These are phyloP conservation scores for Bryum argenteum DNA, from an alignment of 225 moss, liverwort and hornwort genomes.

Conservation along the genomic window DNA sequence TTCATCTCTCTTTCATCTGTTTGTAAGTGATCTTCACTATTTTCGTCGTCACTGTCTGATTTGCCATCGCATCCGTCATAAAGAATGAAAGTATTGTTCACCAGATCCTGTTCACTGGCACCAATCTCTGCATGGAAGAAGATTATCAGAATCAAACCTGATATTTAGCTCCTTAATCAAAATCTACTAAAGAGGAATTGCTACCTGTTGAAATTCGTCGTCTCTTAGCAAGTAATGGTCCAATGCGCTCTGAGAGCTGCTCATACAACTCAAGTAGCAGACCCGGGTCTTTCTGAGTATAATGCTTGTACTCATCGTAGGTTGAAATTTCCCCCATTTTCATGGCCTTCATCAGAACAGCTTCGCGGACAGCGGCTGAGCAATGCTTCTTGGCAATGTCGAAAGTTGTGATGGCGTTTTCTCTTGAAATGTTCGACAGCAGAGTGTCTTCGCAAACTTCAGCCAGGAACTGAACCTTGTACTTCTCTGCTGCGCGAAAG, in stretches of 20 bases:
- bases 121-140: conserved; percentile 52
- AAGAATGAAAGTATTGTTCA: conserved; percentile 54
- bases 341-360: conserved; percentile 56
- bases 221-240: conserved; percentile 65
- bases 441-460: conserved; percentile 60
- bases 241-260: conserved; percentile 61
- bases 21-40: conserved; percentile 51
- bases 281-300: conserved; percentile 65
- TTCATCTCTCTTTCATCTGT: conserved; percentile 61
- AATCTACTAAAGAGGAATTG: background rate
- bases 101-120: conserved; percentile 62
- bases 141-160: conserved; percentile 15
- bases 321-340: conserved; percentile 68
- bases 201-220: conserved; percentile 59
- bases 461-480: conserved; percentile 60
- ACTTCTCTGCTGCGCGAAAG: conserved; percentile 66
- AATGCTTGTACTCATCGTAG: conserved; percentile 63
- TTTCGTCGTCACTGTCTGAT: conserved; percentile 60
- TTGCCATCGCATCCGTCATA: conserved; percentile 59
- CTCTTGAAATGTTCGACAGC: conserved; percentile 60
- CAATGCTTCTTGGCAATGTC: conserved; percentile 65
- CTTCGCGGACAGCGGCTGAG: conserved; percentile 51
- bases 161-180: too few relatives aligned
- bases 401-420: conserved; percentile 63
- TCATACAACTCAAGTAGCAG: conserved; percentile 65